These are phyloP conservation scores for Boletus tylopilopsis DNA, from an alignment of 768 basidiomycete genomes.

Conservation along the genomic window DNA sequence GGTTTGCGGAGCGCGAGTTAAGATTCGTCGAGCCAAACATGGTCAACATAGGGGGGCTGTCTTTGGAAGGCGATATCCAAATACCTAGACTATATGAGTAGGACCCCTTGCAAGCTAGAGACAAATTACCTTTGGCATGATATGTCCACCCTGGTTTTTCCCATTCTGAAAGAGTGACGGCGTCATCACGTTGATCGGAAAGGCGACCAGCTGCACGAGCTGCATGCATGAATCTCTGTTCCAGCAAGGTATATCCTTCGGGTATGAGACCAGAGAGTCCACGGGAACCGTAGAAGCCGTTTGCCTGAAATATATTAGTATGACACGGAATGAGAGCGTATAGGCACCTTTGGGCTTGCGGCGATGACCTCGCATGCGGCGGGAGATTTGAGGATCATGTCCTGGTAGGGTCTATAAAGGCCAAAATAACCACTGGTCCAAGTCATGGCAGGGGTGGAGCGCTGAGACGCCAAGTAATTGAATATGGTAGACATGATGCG, in stretches of 20 bases:
- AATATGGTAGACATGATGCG: conserved; percentile 55
- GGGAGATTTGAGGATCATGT: conserved; percentile 57
- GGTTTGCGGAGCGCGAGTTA: conserved; percentile 83
- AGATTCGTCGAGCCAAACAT: conserved; percentile 95
- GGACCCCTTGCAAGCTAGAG: neutral
- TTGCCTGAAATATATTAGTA: conserved; percentile 56
- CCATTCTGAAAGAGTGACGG: conserved; percentile 85
- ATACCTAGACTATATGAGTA: conserved; percentile 50
- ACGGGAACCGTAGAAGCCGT: conserved; percentile 88
- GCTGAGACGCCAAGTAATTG: conserved; percentile 35
- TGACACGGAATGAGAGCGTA: neutral
- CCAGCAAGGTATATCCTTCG: conserved; percentile 88
- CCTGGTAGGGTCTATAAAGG: conserved; percentile 75
- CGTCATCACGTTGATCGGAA: conserved; percentile 30
- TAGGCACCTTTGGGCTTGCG: conserved; percentile 76
- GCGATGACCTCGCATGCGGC: conserved; percentile 71
- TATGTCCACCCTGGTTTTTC: conserved; percentile 90
- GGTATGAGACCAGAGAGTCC: conserved; percentile 93
- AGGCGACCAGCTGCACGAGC: conserved; percentile 44
- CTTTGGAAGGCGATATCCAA: conserved; percentile 67
- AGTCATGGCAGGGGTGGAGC: conserved; percentile 52
- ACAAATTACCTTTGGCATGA: conserved; percentile 84
- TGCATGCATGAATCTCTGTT: conserved; percentile 76
- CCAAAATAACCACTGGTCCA: conserved; percentile 97
- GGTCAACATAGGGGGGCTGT: conserved; percentile 59